phyloP scores from a whole-genome alignment of 305 asterid species.

The Ilex paraguariensis region DNA sequence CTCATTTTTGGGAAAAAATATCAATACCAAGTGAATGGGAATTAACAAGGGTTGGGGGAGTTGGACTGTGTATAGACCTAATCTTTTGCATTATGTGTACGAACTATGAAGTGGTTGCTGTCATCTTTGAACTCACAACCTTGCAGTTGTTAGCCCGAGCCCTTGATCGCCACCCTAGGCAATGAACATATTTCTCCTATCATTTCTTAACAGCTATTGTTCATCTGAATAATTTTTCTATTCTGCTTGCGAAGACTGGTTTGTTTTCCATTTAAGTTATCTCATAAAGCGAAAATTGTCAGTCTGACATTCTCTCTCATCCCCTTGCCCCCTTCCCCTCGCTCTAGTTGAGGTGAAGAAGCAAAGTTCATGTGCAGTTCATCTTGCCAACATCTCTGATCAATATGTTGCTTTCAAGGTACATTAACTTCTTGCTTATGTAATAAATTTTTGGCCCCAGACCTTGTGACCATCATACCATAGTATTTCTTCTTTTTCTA shows the following conservation, averaged over 20 bases:
- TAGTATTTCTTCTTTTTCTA: too few relatives aligned
- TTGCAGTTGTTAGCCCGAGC: not conserved
- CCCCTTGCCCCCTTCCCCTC: conserved; percentile 22
- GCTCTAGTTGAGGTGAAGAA: conserved; percentile 81
- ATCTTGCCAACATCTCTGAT: conserved; percentile 64
- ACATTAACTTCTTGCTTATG: conserved; percentile 16
- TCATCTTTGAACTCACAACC: too few relatives aligned
- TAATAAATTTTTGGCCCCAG: not conserved
- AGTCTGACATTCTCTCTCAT: conserved; percentile 9
- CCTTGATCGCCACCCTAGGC: not conserved
- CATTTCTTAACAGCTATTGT: not conserved
- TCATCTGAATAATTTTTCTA: not conserved
- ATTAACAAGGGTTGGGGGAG: too few relatives aligned
- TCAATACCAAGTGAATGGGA: too few relatives aligned
- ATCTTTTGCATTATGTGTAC: too few relatives aligned
- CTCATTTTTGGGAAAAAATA: too few relatives aligned
- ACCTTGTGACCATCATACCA: too few relatives aligned
- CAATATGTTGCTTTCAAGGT: conserved; percentile 93
- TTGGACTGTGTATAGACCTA: too few relatives aligned
- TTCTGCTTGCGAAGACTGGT: not conserved
- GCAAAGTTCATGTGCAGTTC: conserved; percentile 64
- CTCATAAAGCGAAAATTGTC: not conserved
- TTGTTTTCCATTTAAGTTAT: not conserved
- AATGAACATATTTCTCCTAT: too few relatives aligned
- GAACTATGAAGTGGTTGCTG: too few relatives aligned